These are phyloP conservation scores for Talaromyces pinophilus DNA, from an alignment of 2,329 filamentous ascomycete species.

Conservation along the genomic window DNA sequence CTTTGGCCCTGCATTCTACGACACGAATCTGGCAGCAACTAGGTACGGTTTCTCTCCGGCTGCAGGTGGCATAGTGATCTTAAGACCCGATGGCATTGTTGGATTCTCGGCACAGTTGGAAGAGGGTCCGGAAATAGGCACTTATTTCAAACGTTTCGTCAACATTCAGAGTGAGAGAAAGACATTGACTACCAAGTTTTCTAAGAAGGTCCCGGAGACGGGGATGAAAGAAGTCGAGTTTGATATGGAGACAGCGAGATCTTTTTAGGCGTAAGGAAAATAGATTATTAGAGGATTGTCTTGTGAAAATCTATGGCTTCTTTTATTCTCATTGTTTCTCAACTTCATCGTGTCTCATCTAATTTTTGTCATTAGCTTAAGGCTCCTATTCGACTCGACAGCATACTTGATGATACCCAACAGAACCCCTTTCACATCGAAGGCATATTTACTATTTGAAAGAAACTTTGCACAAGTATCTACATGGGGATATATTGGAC, in stretches of 20 bases:
- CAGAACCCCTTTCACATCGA: not conserved
- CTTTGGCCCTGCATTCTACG: constrained; percentile 2
- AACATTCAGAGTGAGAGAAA: not conserved
- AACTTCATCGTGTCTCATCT: not conserved
- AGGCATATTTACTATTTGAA: not conserved
- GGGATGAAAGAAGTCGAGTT: constrained; percentile 3
- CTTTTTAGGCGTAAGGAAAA: not conserved
- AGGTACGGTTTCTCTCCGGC: constrained; percentile 3
- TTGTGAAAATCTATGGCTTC: not conserved
- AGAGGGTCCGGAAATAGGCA: not conserved
- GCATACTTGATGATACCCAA: not conserved
- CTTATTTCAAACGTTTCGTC: constrained; percentile 1
- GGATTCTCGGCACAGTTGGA: constrained; percentile 4
- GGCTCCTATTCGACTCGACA: not conserved
- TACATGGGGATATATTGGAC: not conserved
- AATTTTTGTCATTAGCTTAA: not conserved
- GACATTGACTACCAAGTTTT: not conserved
- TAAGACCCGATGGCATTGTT: constrained; percentile 1
- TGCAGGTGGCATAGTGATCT: constrained; percentile 2
- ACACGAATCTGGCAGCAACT: constrained; percentile 1
- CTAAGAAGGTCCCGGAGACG: not conserved
- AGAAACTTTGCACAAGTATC: not conserved
- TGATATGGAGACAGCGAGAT: not conserved
- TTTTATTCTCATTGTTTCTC: not conserved
- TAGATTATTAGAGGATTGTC: not conserved